phyloP scores from a whole-genome alignment of 2,329 filamentous ascomycete genomes.

The Penicillium sp. region DNA sequence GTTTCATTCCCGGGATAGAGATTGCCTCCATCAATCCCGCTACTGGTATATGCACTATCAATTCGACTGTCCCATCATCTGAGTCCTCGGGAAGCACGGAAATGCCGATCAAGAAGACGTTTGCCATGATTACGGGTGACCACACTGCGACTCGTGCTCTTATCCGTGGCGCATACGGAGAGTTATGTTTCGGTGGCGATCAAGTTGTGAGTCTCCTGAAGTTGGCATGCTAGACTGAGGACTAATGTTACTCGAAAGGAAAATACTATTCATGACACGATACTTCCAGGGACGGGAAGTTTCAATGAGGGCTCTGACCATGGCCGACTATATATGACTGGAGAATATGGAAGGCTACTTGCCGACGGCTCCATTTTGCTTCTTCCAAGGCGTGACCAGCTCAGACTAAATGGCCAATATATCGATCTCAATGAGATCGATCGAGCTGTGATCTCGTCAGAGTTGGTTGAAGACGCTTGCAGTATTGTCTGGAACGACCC shows the following conservation, averaged over 20 bases:
- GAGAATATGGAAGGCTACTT: constrained; percentile 77
- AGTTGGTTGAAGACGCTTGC: constrained; percentile 58
- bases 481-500: constrained; percentile 57
- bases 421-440: constrained; percentile 78
- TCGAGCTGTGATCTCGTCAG: constrained; percentile 55
- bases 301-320: constrained; percentile 67
- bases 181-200: constrained; percentile 82
- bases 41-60: constrained; percentile 78
- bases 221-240: not conserved
- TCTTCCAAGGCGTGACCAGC: constrained; percentile 70
- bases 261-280: not conserved
- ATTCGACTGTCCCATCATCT: constrained; percentile 54
- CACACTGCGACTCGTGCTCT: constrained; percentile 52
- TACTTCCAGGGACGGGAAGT: constrained; percentile 59
- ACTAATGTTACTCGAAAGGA: not conserved
- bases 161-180: constrained; percentile 71
- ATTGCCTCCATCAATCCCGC: constrained; percentile 51
- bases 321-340: constrained; percentile 76
- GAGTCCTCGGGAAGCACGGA: constrained; percentile 76
- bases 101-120: constrained; percentile 70
- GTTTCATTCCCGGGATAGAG: constrained; percentile 57
- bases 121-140: constrained; percentile 60
- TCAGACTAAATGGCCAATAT: constrained; percentile 77
- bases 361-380: constrained; percentile 73
- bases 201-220: constrained; percentile 59